Conservation (phyloP, 1,284 basidiomycete genomes). For the Naganishia liquefaciens region DNA sequence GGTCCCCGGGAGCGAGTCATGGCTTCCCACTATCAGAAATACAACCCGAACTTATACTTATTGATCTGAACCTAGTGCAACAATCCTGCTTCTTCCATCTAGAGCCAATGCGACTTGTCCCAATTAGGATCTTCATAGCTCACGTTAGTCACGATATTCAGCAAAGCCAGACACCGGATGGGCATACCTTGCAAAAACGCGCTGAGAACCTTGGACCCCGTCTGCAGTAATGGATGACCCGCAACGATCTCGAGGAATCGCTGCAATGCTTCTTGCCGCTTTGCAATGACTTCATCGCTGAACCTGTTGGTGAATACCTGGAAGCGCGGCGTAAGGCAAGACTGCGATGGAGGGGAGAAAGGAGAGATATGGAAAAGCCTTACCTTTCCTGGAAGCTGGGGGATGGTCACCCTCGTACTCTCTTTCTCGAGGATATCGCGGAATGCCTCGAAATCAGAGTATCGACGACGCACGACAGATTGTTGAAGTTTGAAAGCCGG, state of each 20-base stretch:
- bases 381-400: conserved; percentile 86
- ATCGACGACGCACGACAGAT: conserved; percentile 89
- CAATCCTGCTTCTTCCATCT: conserved; percentile 7
- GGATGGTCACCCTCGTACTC: conserved; percentile 95
- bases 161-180: conserved; percentile 37
- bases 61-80: not conserved
- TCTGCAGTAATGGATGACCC: conserved; percentile 94
- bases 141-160: not conserved
- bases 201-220: conserved; percentile 93
- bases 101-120: conserved; percentile 63
- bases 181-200: conserved; percentile 83
- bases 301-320: conserved; percentile 89
- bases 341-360: not conserved
- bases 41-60: not conserved
- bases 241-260: conserved; percentile 94
- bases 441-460: conserved; percentile 99
- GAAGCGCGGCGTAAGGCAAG: not conserved
- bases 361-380: conserved; percentile 25
- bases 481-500: conserved; percentile 97
- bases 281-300: conserved; percentile 95
- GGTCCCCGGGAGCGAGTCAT: not conserved
- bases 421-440: conserved; percentile 97
- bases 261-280: conserved; percentile 87
- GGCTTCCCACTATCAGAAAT: not conserved
- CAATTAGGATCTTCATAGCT: conserved; percentile 66